phyloP scores from a whole-genome alignment of 1,139 yeast species.

The Neolecta irregularis region DNA sequence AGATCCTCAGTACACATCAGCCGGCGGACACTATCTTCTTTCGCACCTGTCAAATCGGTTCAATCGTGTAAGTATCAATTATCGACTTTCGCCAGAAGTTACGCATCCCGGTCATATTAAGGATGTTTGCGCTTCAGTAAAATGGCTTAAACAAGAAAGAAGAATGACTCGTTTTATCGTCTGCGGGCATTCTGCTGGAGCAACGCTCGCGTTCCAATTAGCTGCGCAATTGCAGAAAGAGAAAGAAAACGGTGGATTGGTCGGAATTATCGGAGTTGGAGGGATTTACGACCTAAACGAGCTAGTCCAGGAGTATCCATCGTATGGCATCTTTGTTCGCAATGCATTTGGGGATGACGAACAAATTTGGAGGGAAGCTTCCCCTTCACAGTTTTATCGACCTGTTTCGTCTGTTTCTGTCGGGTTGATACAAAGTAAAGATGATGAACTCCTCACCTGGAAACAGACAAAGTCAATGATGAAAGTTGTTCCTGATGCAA shows the following conservation, averaged over 20 bases:
- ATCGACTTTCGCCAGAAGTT: conserved; percentile 49
- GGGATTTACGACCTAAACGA: conserved; percentile 36
- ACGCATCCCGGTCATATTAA: conserved; percentile 48
- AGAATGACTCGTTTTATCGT: conserved; percentile 26
- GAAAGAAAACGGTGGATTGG: not conserved
- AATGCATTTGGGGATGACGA: conserved; percentile 31
- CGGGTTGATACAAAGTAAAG: conserved; percentile 13
- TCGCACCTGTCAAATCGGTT: conserved; percentile 14
- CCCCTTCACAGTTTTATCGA: conserved; percentile 18
- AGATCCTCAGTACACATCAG: conserved; percentile 39
- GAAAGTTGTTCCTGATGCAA: not conserved
- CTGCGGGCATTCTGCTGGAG: conserved; percentile 77
- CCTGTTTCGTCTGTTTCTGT: conserved; percentile 4
- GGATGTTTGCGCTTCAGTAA: conserved; percentile 40
- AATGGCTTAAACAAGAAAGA: conserved; percentile 19
- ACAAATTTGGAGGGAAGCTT: conserved; percentile 21
- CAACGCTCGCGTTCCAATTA: conserved; percentile 49
- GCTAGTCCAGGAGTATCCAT: conserved; percentile 33
- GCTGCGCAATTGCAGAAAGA: conserved; percentile 18
- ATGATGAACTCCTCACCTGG: conserved; percentile 15
- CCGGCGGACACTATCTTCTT: conserved; percentile 37
- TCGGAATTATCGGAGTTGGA: conserved; percentile 30
- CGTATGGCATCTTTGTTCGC: conserved; percentile 29
- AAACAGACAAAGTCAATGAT: conserved; percentile 12
- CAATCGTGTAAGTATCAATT: conserved; percentile 37